Conservation (phyloP, 2,329 filamentous ascomycete genomes). For the Elsinoe fawcettii region DNA sequence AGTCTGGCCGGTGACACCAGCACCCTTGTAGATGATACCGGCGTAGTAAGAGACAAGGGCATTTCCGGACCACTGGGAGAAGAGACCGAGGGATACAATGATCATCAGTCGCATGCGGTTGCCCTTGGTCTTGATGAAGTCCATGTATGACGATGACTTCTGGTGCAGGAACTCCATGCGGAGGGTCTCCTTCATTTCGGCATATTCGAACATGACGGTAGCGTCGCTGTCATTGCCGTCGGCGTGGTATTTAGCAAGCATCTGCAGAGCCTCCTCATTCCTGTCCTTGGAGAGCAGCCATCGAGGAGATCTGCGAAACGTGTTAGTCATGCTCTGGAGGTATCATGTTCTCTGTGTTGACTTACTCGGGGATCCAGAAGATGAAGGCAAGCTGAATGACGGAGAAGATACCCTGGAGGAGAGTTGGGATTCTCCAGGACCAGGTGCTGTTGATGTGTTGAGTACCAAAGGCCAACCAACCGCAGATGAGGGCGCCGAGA, state of each 20-base stretch:
- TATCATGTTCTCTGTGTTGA: conserved; percentile 22
- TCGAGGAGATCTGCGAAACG: conserved; percentile 25
- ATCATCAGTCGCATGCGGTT: conserved; percentile 50
- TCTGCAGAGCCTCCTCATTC: conserved; percentile 42
- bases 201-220: conserved; percentile 42
- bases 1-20: conserved; percentile 30
- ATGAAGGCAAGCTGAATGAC: conserved; percentile 40
- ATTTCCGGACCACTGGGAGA: conserved; percentile 53
- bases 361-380: conserved; percentile 51
- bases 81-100: conserved; percentile 46
- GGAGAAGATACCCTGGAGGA: conserved; percentile 45
- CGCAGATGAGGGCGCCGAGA: conserved; percentile 38
- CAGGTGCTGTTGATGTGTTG: conserved; percentile 36
- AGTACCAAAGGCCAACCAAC: conserved; percentile 42
- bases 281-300: conserved; percentile 49
- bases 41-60: conserved; percentile 40
- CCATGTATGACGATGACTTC: conserved; percentile 18
- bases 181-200: conserved; percentile 45
- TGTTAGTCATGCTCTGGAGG: neutral
- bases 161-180: conserved; percentile 34
- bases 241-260: conserved; percentile 47
- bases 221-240: conserved; percentile 39
- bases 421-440: conserved; percentile 48
- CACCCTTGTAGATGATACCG: conserved; percentile 28
- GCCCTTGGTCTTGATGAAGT: conserved; percentile 43